phyloP scores from a whole-genome alignment of 2,329 filamentous ascomycete genomes.

The Cytospora paraplurivora region DNA sequence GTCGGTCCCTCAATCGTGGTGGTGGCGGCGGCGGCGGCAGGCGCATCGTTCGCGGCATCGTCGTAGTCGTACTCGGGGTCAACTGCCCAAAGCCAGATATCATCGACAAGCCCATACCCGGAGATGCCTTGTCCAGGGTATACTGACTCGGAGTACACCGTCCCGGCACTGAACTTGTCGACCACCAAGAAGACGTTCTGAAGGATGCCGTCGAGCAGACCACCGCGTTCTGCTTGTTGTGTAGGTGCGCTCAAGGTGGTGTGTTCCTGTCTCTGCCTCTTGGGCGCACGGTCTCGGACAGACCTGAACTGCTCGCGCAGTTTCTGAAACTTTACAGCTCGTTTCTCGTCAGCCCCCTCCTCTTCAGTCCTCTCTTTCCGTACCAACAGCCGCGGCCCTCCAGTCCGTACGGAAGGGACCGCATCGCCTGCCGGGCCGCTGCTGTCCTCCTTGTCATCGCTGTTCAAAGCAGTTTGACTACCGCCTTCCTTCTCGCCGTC shows the following conservation, averaged over 20 bases:
- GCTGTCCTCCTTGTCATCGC: neutral
- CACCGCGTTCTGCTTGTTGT: neutral
- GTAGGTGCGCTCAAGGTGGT: too few relatives aligned
- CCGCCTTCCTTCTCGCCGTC: neutral
- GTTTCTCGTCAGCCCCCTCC: neutral
- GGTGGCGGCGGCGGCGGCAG: neutral
- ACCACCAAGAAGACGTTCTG: neutral
- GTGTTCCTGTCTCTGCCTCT: neutral
- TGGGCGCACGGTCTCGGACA: neutral
- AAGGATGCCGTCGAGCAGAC: neutral
- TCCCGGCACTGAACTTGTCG: neutral
- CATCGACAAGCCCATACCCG: neutral
- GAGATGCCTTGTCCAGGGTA: too few relatives aligned
- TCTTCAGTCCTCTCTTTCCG: neutral
- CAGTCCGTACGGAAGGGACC: neutral
- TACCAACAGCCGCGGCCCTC: neutral
- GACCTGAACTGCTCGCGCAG: neutral
- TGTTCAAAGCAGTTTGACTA: neutral
- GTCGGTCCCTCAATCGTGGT: neutral
- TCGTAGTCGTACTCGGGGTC: neutral
- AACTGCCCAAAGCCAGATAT: neutral
- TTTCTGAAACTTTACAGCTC: neutral
- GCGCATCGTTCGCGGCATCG: neutral
- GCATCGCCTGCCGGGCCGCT: neutral
- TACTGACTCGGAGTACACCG: neutral